A percentile compares a stretch with the other conserved stretches of the same genome.
Evolutionary conservation across 108 stramenopile species (phyloP).

Genomic region (Asterionellopsis glacialis): DNA sequence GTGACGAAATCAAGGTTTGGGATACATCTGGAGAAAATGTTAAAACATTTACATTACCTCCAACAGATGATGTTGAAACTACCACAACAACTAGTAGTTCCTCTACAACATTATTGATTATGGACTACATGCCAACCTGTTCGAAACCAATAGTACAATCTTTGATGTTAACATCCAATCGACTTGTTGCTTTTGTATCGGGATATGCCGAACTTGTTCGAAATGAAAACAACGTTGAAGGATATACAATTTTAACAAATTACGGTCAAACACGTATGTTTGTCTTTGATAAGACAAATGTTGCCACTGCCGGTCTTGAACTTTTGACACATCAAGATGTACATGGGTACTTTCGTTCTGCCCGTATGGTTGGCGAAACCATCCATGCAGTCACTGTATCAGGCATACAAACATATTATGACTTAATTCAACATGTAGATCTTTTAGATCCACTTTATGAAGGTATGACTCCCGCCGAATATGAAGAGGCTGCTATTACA

Average conservation of each 20-base stretch:
- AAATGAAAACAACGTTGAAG: not conserved
- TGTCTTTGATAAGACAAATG: too few species aligned
- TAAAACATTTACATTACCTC: too few species aligned
- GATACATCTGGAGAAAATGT: not conserved
- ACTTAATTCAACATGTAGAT: not conserved
- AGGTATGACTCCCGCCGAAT: not conserved
- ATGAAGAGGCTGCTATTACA: not conserved
- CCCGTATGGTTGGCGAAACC: not conserved
- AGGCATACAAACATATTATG: not conserved
- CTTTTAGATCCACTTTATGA: not conserved
- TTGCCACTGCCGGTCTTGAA: too few species aligned
- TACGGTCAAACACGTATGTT: too few species aligned
- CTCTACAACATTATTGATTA: too few species aligned
- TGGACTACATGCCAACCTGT: too few species aligned
- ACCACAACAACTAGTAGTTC: too few species aligned
- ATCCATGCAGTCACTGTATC: not conserved
- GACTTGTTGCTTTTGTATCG: slow-evolving; percentile 1
- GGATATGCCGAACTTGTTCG: not conserved
- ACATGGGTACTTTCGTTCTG: not conserved
- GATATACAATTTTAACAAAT: not conserved
- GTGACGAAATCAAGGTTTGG: slow-evolving; percentile 3
- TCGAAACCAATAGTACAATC: not conserved
- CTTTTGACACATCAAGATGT: not conserved
- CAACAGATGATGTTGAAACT: too few species aligned
- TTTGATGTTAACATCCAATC: not conserved